phyloP scores from a whole-genome alignment of 148 eudicot genomes.

The Suaeda aralocaspica region DNA sequence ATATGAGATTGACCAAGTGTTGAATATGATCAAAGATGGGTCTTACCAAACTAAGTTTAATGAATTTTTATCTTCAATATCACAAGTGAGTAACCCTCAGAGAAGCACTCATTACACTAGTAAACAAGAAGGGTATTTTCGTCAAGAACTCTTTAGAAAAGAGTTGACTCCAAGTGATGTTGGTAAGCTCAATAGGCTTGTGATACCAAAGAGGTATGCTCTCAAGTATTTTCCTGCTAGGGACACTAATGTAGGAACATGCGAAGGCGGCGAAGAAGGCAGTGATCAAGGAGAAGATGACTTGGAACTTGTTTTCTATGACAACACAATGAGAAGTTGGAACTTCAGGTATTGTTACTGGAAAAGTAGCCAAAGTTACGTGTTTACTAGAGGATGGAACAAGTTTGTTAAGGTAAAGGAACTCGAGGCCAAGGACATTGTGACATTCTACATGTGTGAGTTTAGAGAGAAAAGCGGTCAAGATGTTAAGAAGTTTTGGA shows the following conservation, averaged over 20 bases:
- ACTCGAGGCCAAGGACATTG: conserved; percentile 34
- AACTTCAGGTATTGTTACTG: conserved; percentile 48
- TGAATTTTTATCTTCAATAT: conserved; percentile 21
- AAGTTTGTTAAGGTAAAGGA: conserved; percentile 43
- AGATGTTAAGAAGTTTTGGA: conserved; percentile 1
- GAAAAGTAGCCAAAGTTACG: conserved; percentile 52
- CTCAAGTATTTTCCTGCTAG: conserved; percentile 25
- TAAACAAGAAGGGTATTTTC: conserved; percentile 9
- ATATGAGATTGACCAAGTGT: conserved; percentile 20
- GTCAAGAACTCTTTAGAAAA: conserved; percentile 35
- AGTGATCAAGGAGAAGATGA: conserved; percentile 16
- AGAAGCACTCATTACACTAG: neutral
- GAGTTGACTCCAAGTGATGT: conserved; percentile 53
- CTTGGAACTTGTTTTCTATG: conserved; percentile 25
- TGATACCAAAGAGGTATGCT: conserved; percentile 50
- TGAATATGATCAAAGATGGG: conserved; percentile 48
- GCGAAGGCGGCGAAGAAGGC: neutral
- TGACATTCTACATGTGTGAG: conserved; percentile 30
- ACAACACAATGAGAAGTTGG: conserved; percentile 35
- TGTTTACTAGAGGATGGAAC: conserved; percentile 56
- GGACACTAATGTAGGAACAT: neutral
- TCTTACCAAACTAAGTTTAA: conserved; percentile 37
- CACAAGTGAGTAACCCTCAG: neutral
- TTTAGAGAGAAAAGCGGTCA: conserved; percentile 1
- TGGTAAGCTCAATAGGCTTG: conserved; percentile 46